Evolutionary conservation across 805 yeast species (phyloP), one percentile per base, ranked within the genome.

Genomic region (Yamadazyma nakazawae): DNA sequence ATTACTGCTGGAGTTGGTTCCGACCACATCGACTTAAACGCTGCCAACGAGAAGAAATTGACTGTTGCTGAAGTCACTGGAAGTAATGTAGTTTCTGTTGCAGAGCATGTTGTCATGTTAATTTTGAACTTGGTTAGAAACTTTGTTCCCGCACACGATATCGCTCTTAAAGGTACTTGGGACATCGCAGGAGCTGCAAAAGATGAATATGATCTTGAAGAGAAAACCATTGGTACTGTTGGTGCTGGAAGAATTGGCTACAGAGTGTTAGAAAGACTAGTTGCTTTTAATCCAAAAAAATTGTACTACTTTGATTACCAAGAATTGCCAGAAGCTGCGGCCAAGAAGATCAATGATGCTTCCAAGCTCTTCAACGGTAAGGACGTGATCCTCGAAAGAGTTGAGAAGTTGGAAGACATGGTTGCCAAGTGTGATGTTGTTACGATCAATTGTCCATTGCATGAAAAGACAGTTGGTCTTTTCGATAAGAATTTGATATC

Each of bases 1-100:
- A 74, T 85, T 55, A 86, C 91, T 41, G 95, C 95, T 9, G 95
- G 94, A 56, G 90, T 86, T 49, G 95, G 95, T 11, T 82, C 89
- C 17, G 94, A 86, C 62, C 94, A 86, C 66, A 74, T 85, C 52
- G 92, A 85, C 59, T 74, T 86, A 57, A 76, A 76, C 54, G 85
- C 85, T 56, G 82, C 88, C 53, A 79, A 81, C 55, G 81, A 78
- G 53, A 70, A 71, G 49, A 76, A 79, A 51, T 79, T 86, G 58
- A 75, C 85, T 14, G 94, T 86, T 16, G 71, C 81, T 42, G 94
- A 86, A 67, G 94, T 86, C 45, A 86, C 95, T 24, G 92, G 94
- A 6, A 84, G 90, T 44, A 86, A 86, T 62, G 90, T 85, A 41
- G 78, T 76, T 18, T 82, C 90, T 13, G 94, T 86, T 40, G 92